Evolutionary conservation across 2,329 filamentous ascomycete genomes (phyloP).

Genomic region (Fusarium cyanostomum): DNA sequence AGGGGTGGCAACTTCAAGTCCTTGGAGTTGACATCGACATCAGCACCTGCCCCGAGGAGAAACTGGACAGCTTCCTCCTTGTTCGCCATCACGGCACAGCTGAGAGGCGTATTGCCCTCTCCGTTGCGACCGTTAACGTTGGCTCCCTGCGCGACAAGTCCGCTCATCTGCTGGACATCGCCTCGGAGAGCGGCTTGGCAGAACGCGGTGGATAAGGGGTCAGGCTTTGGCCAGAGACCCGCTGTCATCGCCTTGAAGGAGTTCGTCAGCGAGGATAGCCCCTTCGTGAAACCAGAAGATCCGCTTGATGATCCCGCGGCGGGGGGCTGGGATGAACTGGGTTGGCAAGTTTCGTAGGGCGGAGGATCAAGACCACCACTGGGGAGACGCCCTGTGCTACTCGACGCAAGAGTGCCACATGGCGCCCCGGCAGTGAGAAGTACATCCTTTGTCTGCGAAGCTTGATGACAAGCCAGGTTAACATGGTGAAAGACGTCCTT

Average conservation of each 20-base stretch:
- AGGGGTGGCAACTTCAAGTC: constrained; percentile 45
- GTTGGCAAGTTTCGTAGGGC: constrained; percentile 32
- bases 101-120: constrained; percentile 47
- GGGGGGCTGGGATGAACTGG: constrained; percentile 22
- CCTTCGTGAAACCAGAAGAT: constrained; percentile 30
- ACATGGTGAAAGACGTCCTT: constrained; percentile 35
- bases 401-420: constrained; percentile 14
- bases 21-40: constrained; percentile 35
- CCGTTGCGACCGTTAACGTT: constrained; percentile 51
- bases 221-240: constrained; percentile 47
- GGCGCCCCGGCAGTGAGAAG: constrained; percentile 10
- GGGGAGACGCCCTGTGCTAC: constrained; percentile 24
- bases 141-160: constrained; percentile 48
- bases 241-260: constrained; percentile 50
- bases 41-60: constrained; percentile 47
- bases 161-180: constrained; percentile 47
- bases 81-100: constrained; percentile 48
- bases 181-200: constrained; percentile 49
- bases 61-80: constrained; percentile 46
- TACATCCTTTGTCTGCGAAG: constrained; percentile 30
- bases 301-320: constrained; percentile 3
- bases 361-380: constrained; percentile 34
- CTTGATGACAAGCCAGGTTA: constrained; percentile 25
- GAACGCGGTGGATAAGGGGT: constrained; percentile 50
- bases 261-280: constrained; percentile 45